These are phyloP conservation scores for Paramecium sexaurelia DNA, from an alignment of 73 alveolate species.

Conservation along the genomic window DNA sequence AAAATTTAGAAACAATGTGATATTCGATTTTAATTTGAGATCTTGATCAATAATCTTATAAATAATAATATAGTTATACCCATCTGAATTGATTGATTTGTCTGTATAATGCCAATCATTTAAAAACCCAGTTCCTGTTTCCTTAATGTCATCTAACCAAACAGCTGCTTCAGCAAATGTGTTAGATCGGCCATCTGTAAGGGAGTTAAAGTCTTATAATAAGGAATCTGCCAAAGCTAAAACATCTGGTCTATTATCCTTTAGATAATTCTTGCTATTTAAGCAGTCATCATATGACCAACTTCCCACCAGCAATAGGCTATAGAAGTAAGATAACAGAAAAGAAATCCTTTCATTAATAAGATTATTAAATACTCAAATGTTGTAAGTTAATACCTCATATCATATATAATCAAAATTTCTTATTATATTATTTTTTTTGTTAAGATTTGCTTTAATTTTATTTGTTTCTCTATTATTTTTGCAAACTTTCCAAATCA, in stretches of 20 bases:
- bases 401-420: background rate
- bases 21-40: too few species aligned
- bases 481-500: background rate
- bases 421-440: background rate
- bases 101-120: constrained; percentile 77
- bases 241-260: constrained; percentile 7
- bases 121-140: constrained; percentile 65
- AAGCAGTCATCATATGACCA: constrained; percentile 64
- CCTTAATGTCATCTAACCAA: constrained; percentile 80
- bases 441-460: background rate
- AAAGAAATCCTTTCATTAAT: background rate
- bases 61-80: background rate
- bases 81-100: constrained; percentile 65
- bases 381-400: background rate
- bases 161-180: constrained; percentile 77
- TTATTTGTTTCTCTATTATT: background rate
- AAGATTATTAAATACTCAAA: background rate
- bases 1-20: too few species aligned
- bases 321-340: background rate
- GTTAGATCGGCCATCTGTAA: constrained; percentile 66
- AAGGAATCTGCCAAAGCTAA: background rate
- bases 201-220: constrained; percentile 11
- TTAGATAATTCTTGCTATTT: constrained; percentile 49
- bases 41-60: too few species aligned
- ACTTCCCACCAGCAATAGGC: constrained; percentile 62